Base-by-base conservation (phyloP, 805 yeast species). In the Komagataella ulmi region DNA sequence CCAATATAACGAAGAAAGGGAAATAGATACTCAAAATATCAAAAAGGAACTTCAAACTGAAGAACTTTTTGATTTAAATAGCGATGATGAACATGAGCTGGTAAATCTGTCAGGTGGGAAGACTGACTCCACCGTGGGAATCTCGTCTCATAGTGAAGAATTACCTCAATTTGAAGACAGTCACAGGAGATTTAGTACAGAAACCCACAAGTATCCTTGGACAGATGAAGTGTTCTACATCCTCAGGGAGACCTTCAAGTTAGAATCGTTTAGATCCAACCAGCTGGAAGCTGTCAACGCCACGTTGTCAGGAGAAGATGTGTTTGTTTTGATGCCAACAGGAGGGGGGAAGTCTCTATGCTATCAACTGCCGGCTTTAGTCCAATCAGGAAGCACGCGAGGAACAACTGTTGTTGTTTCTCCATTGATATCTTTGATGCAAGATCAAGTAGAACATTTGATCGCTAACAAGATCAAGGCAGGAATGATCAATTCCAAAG, bases 301-400 rank as follows among this genome's bases (percentile, higher is more conserved):
- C 1, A 83, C 87, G 30, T 61, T 83, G 30, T 63, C 76, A 4
- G 96, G 97, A 1, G 74, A 76, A 47, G 99, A 93, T 64, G 96
- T 87, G 0, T 88, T 93, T 68, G 97, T 93, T 1, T 71, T 93
- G 58, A 91, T 93, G 96, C 99, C 99, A 0, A 93, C 99, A 0
- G 99, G 99, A 44, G 99, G 99, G 50, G 99, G 99, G 50, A 93
- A 93, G 63, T 90, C 98, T 0, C 68, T 93, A 30, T 93, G 99
- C 63, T 93, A 90, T 65, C 99, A 93, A 65, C 72, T 93, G 44
- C 98, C 99, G 0, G 97, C 99, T 0, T 71, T 93, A 47, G 81
- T 91, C 1, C 72, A 74, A 46, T 72, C 83, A 1, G 97, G 97
- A 1, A 72, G 64, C 19, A 87, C 96, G 0, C 68, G 67, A 17